These are phyloP conservation scores for Harrya chromipes DNA, from an alignment of 768 basidiomycete species.

Conservation along the genomic window DNA sequence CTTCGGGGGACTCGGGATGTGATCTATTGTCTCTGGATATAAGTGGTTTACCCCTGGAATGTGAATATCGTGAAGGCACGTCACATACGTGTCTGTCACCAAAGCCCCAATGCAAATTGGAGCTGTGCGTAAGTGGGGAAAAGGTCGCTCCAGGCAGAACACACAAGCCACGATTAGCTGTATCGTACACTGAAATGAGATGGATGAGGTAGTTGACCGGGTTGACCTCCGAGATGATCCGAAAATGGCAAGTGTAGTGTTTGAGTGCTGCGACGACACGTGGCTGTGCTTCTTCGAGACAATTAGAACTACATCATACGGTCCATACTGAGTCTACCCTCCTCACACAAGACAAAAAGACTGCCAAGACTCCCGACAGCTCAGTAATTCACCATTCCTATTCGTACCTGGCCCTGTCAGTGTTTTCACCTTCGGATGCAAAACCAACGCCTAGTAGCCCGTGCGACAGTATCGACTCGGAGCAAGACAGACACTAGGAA, in stretches of 20 bases:
- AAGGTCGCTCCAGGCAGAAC: no score
- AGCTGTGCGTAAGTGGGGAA: no score
- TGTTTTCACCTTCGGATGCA: no score
- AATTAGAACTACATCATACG: slow-evolving; percentile 18
- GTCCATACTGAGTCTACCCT: slow-evolving; percentile 1
- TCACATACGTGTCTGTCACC: no score
- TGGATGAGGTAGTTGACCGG: no score
- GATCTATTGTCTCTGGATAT: slow-evolving; percentile 4
- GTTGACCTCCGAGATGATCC: background rate
- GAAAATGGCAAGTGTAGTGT: slow-evolving; percentile 25
- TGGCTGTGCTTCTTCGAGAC: slow-evolving; percentile 23
- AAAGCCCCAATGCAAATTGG: background rate
- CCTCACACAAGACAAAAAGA: slow-evolving; percentile 17
- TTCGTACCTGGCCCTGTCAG: no score
- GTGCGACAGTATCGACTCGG: no score
- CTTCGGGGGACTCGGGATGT: background rate
- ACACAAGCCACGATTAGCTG: no score
- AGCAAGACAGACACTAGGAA: no score
- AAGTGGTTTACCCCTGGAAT: slow-evolving; percentile 3
- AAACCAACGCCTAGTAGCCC: no score
- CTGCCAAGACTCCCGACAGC: background rate
- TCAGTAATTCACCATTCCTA: no score
- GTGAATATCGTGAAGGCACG: background rate
- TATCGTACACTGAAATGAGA: no score
- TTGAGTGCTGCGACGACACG: background rate